Evolutionary conservation across 257 asterid species (phyloP).

Genomic region (Solanum sitiens): DNA sequence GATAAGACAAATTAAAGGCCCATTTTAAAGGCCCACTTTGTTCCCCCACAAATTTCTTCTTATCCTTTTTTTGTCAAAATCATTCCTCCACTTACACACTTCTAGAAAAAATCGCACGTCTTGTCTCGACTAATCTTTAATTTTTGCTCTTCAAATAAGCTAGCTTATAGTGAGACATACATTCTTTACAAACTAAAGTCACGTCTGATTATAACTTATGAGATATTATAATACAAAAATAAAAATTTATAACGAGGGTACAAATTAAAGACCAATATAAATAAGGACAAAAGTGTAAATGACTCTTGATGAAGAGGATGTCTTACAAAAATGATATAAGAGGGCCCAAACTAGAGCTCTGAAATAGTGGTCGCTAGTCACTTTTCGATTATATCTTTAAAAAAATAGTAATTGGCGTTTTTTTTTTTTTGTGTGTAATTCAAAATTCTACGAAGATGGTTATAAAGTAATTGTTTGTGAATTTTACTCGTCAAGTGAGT

Average conservation of each 20-base stretch:
- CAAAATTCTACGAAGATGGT: neutral
- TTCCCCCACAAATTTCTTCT: neutral
- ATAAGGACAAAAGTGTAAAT: neutral
- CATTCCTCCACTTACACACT: neutral
- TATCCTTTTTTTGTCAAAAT: neutral
- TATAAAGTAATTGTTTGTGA: neutral
- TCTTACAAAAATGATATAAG: neutral
- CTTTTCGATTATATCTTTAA: neutral
- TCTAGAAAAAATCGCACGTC: neutral
- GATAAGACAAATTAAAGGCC: neutral
- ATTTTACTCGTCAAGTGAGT: neutral
- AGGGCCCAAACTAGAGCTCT: neutral
- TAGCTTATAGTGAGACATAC: neutral
- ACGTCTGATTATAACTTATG: neutral
- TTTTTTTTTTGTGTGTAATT: neutral
- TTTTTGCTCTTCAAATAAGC: neutral
- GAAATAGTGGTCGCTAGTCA: neutral
- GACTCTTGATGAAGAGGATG: neutral
- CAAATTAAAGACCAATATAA: neutral
- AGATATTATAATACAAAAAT: too few species aligned
- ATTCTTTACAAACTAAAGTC: neutral
- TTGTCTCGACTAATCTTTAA: neutral
- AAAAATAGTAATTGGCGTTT: neutral
- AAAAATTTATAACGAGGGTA: neutral
- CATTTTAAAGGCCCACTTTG: neutral